These are phyloP conservation scores for Trametes punicea DNA, from an alignment of 768 basidiomycete genomes.

Conservation along the genomic window DNA sequence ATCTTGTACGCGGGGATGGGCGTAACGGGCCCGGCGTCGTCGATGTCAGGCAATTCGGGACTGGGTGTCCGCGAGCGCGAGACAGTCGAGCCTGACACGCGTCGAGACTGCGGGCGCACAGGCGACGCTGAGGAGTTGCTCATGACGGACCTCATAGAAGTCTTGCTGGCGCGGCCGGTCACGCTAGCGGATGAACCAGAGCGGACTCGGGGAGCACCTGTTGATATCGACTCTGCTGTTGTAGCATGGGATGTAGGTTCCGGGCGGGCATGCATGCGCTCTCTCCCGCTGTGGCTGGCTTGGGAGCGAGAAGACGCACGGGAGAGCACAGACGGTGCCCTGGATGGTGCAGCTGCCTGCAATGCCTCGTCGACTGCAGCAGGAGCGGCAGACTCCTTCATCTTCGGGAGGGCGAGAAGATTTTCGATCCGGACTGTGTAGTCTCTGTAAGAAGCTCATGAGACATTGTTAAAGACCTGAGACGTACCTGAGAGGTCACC, in stretches of 20 bases:
- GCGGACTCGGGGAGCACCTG: constrained; percentile 9
- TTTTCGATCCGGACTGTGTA: constrained; percentile 18
- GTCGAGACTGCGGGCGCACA: neutral
- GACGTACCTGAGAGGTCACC: constrained; percentile 19
- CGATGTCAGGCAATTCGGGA: constrained; percentile 19
- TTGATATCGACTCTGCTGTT: constrained; percentile 9
- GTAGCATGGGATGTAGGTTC: neutral
- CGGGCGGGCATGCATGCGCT: neutral
- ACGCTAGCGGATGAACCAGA: constrained; percentile 12
- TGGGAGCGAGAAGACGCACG: constrained; percentile 13
- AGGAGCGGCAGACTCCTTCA: constrained; percentile 10
- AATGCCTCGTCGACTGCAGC: neutral
- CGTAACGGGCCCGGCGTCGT: constrained; percentile 28
- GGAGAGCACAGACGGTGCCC: constrained; percentile 6
- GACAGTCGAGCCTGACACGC: constrained; percentile 6
- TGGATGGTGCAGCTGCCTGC: neutral
- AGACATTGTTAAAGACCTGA: neutral
- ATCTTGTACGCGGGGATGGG: constrained; percentile 30
- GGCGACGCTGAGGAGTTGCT: constrained; percentile 1
- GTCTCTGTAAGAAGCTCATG: too few species aligned
- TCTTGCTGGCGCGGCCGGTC: constrained; percentile 10
- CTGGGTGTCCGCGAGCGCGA: constrained; percentile 25
- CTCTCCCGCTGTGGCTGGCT: neutral
- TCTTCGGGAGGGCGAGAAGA: constrained; percentile 13
- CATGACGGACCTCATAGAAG: constrained; percentile 6